Evolutionary conservation across 495 filamentous ascomycete species (phyloP), one percentile per base, ranked within the genome.

Genomic region (Cercophora samala): DNA sequence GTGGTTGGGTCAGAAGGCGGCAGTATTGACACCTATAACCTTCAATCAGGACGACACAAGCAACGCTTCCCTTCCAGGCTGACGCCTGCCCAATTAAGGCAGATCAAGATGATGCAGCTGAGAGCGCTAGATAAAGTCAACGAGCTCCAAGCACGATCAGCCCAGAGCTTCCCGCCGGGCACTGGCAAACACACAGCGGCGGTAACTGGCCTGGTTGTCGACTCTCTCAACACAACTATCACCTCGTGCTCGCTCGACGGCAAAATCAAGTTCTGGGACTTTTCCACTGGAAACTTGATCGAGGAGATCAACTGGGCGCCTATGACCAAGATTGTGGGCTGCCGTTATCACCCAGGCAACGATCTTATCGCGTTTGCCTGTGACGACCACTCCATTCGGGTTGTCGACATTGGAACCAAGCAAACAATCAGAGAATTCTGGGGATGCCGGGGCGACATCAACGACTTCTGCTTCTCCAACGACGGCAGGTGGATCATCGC

Each of bases 181-280:
- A 72, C 80, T 51, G 88, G 88, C 2, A 91, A 86, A 69, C 95
- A 99, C 79, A 89, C 82, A 15, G 87, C 88, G 68, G 85, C 92
- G 15, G 90, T 98, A 18, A 97, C 93, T 53, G 95, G 96, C 0
- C 77, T 98, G 58, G 83, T 88, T 29, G 86, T 97, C 60, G 93
- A 98, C 77, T 86, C 88, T 46, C 81, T 98, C 68, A 97, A 98
- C 74, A 88, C 86, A 52, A 85, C 83, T 22, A 83, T 97, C 60
- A 88, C 95, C 37, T 96, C 92, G 64, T 96, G 91, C 74, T 88
- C 91, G 2, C 77, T 92, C 24, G 95, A 99, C 76, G 96, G 96
- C n/a, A 95, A 89, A 74, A 83, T 99, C 69, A 98, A 98, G 82
- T 98, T 99, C 75, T 99, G 95, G 95, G 92, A 97, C 69, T 95